phyloP scores from a whole-genome alignment of 2,329 filamentous ascomycete species.

The Sarocladiaceae sp. region DNA sequence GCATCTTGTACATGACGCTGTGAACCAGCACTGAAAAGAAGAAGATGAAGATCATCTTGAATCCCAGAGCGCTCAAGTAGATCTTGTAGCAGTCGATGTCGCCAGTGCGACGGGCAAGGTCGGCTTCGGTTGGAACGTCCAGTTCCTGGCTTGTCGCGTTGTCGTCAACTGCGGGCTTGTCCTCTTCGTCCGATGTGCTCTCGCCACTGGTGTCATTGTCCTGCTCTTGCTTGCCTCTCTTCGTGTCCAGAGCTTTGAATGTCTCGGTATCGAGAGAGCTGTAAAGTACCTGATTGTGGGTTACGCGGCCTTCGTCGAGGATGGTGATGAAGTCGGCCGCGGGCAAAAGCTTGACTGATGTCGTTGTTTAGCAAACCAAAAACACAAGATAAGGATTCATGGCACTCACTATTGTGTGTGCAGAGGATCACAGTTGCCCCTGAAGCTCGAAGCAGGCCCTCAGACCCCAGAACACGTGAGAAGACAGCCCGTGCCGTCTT shows the following conservation, averaged over 20 bases:
- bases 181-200: not conserved
- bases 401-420: not conserved
- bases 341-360: conserved; percentile 18
- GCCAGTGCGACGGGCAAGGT: conserved; percentile 13
- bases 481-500: conserved; percentile 20
- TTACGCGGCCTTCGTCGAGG: conserved; percentile 16
- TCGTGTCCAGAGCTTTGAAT: conserved; percentile 1
- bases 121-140: not conserved
- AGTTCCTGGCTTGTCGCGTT: no score
- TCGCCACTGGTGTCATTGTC: not conserved
- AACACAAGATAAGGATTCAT: not conserved
- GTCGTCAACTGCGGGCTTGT: not conserved
- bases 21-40: conserved; percentile 9
- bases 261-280: conserved; percentile 11
- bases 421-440: conserved; percentile 16
- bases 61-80: conserved; percentile 10
- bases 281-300: conserved; percentile 19
- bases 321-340: conserved; percentile 21
- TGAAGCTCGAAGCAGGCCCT: conserved; percentile 17
- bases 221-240: conserved; percentile 17
- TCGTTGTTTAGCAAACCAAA: not conserved
- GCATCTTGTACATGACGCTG: conserved; percentile 17
- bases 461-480: conserved; percentile 16
- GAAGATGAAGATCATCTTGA: conserved; percentile 5
- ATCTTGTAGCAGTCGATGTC: conserved; percentile 11